Evolutionary conservation across 768 basidiomycete species (phyloP).

Genomic region (Ramaria rubella): DNA sequence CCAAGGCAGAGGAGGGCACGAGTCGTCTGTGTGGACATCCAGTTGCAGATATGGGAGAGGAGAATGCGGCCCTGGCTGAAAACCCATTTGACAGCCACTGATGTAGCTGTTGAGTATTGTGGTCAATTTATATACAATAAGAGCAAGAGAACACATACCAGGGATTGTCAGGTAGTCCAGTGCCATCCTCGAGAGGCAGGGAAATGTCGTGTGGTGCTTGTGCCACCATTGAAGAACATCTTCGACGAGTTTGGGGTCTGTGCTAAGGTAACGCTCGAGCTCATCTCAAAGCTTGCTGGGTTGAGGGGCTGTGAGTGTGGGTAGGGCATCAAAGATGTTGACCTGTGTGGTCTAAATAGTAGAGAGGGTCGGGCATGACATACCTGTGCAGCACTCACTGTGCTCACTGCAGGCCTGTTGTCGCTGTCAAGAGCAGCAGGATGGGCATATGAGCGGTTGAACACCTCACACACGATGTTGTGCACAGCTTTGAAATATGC

Average conservation of each 20-base stretch:
- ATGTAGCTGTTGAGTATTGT: too few species aligned
- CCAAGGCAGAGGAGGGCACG: constrained; percentile 24
- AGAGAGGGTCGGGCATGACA: not conserved
- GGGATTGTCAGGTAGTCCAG: too few species aligned
- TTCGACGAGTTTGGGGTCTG: constrained; percentile 14
- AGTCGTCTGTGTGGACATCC: constrained; percentile 18
- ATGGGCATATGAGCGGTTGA: not conserved
- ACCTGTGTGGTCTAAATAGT: not conserved
- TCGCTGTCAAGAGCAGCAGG: not conserved
- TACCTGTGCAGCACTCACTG: not conserved
- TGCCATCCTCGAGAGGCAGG: too few species aligned
- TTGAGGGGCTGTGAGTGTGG: too few species aligned
- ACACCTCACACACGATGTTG: constrained; percentile 20
- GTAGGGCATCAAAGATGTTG: constrained; percentile 19
- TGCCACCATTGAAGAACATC: constrained; percentile 26
- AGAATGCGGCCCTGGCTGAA: constrained; percentile 26
- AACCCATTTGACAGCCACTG: constrained; percentile 19
- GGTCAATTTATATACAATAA: not conserved
- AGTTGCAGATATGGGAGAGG: constrained; percentile 21
- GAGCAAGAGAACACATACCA: too few species aligned
- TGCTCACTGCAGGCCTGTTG: not conserved
- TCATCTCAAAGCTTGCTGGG: constrained; percentile 11
- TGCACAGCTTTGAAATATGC: constrained; percentile 26
- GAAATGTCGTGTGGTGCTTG: constrained; percentile 20
- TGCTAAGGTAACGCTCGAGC: constrained; percentile 23